Evolutionary conservation across 2,329 filamentous ascomycete genomes (phyloP).

Genomic region (Paramyrothecium roridum): DNA sequence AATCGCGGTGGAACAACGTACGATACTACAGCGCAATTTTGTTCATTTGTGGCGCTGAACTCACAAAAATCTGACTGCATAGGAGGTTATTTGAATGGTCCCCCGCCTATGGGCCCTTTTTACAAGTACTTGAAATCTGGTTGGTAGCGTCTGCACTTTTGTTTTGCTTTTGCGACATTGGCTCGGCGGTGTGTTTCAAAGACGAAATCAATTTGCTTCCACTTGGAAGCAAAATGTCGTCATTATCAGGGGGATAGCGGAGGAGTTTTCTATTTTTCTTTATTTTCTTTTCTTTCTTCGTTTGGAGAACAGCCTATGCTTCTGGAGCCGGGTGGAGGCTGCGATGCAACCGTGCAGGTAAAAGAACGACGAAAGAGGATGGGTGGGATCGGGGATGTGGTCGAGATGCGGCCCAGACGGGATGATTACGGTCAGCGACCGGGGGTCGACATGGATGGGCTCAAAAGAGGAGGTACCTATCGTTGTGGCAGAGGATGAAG

Average conservation of each 20-base stretch:
- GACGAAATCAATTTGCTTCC: constrained; percentile 4
- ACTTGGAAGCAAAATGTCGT: neutral
- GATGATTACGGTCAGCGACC: neutral
- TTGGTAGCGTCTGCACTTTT: neutral
- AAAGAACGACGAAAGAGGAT: neutral
- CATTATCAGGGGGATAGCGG: neutral
- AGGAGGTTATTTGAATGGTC: no score
- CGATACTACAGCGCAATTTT: constrained; percentile 5
- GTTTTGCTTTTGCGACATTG: neutral
- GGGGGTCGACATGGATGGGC: neutral
- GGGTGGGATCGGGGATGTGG: neutral
- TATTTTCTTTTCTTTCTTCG: no score
- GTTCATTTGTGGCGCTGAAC: no score
- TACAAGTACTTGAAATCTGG: neutral
- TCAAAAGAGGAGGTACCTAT: neutral
- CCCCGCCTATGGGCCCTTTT: no score
- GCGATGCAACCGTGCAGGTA: neutral
- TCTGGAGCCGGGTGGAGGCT: neutral
- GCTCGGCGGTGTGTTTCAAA: constrained; percentile 9
- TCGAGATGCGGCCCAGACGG: neutral
- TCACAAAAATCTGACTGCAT: no score
- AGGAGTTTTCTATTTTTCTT: neutral
- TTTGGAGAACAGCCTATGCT: no score
- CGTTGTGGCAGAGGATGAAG: no score
- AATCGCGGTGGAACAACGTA: neutral